phyloP scores from a whole-genome alignment of 2,329 filamentous ascomycete genomes.

The Alternaria arborescens region DNA sequence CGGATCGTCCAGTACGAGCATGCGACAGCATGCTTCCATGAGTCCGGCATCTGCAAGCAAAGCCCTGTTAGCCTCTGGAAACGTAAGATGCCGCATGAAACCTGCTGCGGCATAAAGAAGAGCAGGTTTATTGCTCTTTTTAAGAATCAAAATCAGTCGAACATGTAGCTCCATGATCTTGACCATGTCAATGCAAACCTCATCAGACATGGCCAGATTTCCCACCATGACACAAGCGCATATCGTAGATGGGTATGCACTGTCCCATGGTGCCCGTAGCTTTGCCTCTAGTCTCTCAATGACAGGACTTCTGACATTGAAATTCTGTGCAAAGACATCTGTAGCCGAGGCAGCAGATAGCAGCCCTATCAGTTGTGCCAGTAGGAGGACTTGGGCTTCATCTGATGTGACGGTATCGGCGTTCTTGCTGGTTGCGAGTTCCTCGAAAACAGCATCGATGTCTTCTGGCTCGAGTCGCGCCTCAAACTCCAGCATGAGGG shows the following conservation, averaged over 20 bases:
- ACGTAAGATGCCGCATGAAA: slow-evolving; percentile 48
- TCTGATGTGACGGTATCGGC: slow-evolving; percentile 34
- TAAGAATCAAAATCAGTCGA: slow-evolving; percentile 40
- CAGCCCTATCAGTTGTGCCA: slow-evolving; percentile 44
- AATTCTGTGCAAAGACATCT: slow-evolving; percentile 43
- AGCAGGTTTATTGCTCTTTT: slow-evolving; percentile 36
- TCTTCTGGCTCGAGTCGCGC: slow-evolving; percentile 37
- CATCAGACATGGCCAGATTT: slow-evolving; percentile 49
- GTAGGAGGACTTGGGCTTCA: slow-evolving; percentile 36
- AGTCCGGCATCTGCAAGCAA: slow-evolving; percentile 44
- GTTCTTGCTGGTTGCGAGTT: slow-evolving; percentile 38
- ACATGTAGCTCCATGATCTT: slow-evolving; percentile 43
- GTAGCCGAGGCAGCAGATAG: slow-evolving; percentile 46
- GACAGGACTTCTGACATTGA: slow-evolving; percentile 37
- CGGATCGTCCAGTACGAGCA: slow-evolving; percentile 40
- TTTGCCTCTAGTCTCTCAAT: slow-evolving; percentile 40
- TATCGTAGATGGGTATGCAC: slow-evolving; percentile 38
- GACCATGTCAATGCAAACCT: slow-evolving; percentile 47
- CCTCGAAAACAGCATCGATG: slow-evolving; percentile 37
- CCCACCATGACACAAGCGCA: slow-evolving; percentile 51
- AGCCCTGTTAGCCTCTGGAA: slow-evolving; percentile 44
- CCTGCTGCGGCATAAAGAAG: slow-evolving; percentile 49
- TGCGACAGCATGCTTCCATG: slow-evolving; percentile 39
- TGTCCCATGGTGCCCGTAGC: slow-evolving; percentile 24
- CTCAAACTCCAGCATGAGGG: slow-evolving; percentile 45